Base-by-base conservation (phyloP, 306 rosid species). In the Quercus alba region DNA sequence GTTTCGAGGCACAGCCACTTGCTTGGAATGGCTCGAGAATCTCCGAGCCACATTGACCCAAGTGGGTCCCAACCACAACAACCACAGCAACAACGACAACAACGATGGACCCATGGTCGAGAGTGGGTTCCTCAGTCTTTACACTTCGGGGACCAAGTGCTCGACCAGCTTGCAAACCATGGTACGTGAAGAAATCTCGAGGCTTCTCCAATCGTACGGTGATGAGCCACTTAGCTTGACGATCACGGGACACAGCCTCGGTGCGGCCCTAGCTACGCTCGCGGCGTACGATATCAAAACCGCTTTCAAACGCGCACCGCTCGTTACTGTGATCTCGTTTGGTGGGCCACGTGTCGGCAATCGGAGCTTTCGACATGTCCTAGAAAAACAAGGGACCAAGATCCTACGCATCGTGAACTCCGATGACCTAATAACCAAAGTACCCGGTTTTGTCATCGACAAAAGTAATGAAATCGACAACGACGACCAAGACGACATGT, bases 21-120 rank as follows among this genome's bases (percentile, higher is more conserved):
- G 92, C 5, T 44, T 93, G n/a, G 99, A 95, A 41, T 95, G 99
- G 99, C 87, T 94, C 0, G 97, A 94, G 77, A 95, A 95, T 82
- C 75, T 95, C 18, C 90, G 98, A 1, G 92, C 94, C 74, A 83
- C 84, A 4, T 90, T 95, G 13, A 87, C 93, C 0, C 78, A 66
- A 2, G 5, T 1, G n/a, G 2, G 18, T 30, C 1, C 51, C 15
- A 21, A 20, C 11, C 46, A 41, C 46, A 26, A 26, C 2, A 26
- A 26, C 28, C 9, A 35, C 41, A 35, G 1, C 44, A 6, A 35
- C 44, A 38, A 38, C 46, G 7, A 8, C 11, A 8, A 2, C 46
- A 8, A 41, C 46, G 46, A 41, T 41, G 46, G 46, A 41, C 81
- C 93, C 0, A 93, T 91, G 99, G 99, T 91, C 10, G 94, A 89